These are phyloP conservation scores for Saccharomycopsis microspora DNA, from an alignment of 805 yeast species.

Conservation along the genomic window DNA sequence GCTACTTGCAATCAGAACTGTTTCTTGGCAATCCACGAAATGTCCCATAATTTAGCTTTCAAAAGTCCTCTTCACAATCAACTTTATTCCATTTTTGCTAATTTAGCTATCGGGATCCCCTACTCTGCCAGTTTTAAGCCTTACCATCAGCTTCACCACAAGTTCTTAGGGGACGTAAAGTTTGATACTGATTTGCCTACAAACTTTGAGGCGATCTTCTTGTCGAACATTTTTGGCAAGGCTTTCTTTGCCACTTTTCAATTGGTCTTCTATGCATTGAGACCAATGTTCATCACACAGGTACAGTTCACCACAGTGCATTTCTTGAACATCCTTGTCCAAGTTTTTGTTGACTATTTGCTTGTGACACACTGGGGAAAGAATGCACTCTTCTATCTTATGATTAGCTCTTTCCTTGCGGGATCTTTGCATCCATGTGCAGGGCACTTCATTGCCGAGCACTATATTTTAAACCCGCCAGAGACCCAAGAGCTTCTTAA, in stretches of 20 bases:
- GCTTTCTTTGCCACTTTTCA: conserved; percentile 87
- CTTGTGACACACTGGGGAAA: conserved; percentile 53
- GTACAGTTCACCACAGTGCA: conserved; percentile 69
- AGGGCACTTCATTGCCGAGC: conserved; percentile 95
- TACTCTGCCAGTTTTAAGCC: conserved; percentile 81
- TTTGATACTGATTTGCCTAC: conserved; percentile 89
- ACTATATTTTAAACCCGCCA: conserved; percentile 61
- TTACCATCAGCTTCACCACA: conserved; percentile 86
- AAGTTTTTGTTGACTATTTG: conserved; percentile 44
- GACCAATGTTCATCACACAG: conserved; percentile 80
- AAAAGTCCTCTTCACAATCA: conserved; percentile 68
- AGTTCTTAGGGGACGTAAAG: conserved; percentile 73
- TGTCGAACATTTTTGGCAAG: conserved; percentile 74
- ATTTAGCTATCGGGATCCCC: conserved; percentile 83
- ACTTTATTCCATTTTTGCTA: conserved; percentile 63
- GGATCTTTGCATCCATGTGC: conserved; percentile 92
- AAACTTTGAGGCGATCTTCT: conserved; percentile 54
- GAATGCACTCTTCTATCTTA: conserved; percentile 52
- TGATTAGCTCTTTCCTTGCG: conserved; percentile 73
- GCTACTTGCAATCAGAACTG: conserved; percentile 80
- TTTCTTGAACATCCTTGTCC: conserved; percentile 48
- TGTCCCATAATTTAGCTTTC: conserved; percentile 77
- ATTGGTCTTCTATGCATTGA: conserved; percentile 75
- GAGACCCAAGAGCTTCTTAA: conserved; percentile 16
- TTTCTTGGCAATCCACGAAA: conserved; percentile 81